Base-by-base conservation (phyloP, 768 basidiomycete genomes). In the Galerina marginata region DNA sequence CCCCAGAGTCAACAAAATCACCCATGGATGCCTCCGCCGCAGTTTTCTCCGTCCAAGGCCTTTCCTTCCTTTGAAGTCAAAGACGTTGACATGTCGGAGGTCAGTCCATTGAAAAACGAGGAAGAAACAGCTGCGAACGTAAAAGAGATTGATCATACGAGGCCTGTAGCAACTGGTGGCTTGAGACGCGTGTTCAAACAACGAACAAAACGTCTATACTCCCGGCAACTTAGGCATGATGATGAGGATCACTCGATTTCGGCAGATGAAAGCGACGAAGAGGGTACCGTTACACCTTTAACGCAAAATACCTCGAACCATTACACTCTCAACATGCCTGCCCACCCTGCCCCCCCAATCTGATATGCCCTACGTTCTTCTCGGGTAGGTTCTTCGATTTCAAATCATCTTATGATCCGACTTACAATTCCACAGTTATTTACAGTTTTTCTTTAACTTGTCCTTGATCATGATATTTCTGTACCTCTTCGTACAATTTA, bases 391-490 rank as follows among this genome's bases (percentile, higher is more conserved):
- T 33, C 36, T 59, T 52, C 45, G 25, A 12, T 53, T 53, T 61
- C 46, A 33, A 58, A 42, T 14, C 3, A 15, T 38, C 9, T 33
- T 37, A 25, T 38, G 54, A 16, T 56, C 53, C 53, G 59, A 57
- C 67, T 68, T 61, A 69, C 54, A 56, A 26, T 59, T 52, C 50
- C 60, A 46, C 57, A 92, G 93, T 62, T 99, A 99, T 74, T 79
- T 96, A 20, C 96, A 99, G 72, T 93, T 99, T 76, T 87, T 92
- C 75, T 97, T 97, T 79, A 97, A 98, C 74, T 77, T 92, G 23
- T 88, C 91, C 6, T 83, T 98, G 39, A 86, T 95, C 49, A 67
- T 92, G 42, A 78, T 96, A 49, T 91, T 93, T 69, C 77, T 99
- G 62, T 97, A 95, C 71, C 81, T 98, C 59, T 79, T 90, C 46